Base-by-base conservation (phyloP, 495 filamentous ascomycete genomes). In the Trichoderma reesei region DNA sequence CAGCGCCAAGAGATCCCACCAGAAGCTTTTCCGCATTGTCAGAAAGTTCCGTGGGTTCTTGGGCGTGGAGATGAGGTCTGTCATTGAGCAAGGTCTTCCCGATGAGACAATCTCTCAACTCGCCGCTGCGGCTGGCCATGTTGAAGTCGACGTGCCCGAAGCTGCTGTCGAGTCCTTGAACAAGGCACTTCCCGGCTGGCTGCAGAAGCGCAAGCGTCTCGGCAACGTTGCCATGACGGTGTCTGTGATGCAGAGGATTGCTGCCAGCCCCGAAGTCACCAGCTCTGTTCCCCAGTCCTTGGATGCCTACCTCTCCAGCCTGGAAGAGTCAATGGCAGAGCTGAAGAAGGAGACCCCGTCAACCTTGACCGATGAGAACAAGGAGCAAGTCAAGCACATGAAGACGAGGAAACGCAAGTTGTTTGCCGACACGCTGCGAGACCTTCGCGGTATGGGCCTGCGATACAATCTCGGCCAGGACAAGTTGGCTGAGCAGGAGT, bases 321-420 rank as follows among this genome's bases (percentile, higher is more conserved):
- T 96, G 14, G 79, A 88, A 59, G 80, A 85, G 1, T 83, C 81
- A 3, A 90, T 92, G 56, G 78, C 81, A 10, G 81, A 87, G 37
- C 83, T 97, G 68, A 86, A 88, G 68, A 88, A 88, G 62, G 86
- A 89, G 64, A 99, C 92, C 0, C 95, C 93, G 3, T 74, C 82
- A 8, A 79, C 79, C 3, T 71, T 92, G 33, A 96, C 83, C 0
- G 88, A 92, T 34, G 91, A 96, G 6, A 96, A 92, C 69, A 91
- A 90, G 68, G 82, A 87, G 2, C 66, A 80, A 7, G 85, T 96
- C 41, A 89, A 90, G 68, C 90, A 97, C 74, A 83, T 98, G 65
- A 96, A 96, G 76, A 83, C 85, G 0, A 82, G 89, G 63, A 99
- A 99, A 75, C 86, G 90, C n/a, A 91, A 89, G 67, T 84, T 96